Conservation (phyloP, 2,329 filamentous ascomycete genomes). For the Fusarium neocosmosporiellum region DNA sequence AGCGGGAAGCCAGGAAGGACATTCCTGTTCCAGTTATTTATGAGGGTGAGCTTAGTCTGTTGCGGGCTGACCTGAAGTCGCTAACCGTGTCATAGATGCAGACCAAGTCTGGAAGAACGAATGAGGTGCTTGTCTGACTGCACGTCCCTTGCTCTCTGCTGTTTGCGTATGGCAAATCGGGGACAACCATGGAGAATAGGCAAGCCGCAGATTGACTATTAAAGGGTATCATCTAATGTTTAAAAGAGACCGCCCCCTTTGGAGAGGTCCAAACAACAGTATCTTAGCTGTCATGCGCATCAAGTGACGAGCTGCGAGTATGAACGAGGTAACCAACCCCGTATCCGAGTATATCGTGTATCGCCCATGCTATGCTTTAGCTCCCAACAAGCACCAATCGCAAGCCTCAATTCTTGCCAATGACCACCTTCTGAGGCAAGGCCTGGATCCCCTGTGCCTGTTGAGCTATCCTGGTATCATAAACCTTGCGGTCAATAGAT, state of each 20-base stretch:
- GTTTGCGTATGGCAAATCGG: not conserved
- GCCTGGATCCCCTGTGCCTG: constrained; percentile 53
- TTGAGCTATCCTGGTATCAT: constrained; percentile 61
- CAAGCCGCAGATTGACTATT: not conserved
- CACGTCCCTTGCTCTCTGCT: not conserved
- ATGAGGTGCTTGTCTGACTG: not conserved
- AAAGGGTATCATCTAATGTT: constrained; percentile 30
- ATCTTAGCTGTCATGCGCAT: not conserved
- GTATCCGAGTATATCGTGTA: not conserved
- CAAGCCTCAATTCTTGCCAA: constrained; percentile 46
- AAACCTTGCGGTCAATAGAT: constrained; percentile 62
- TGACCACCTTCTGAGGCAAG: constrained; percentile 51
- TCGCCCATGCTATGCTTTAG: not conserved
- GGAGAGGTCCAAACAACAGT: not conserved
- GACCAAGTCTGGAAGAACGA: constrained; percentile 39
- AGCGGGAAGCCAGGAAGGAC: constrained; percentile 56
- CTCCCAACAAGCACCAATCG: not conserved
- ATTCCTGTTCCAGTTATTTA: constrained; percentile 57
- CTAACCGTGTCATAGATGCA: constrained; percentile 33
- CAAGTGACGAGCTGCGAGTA: not conserved
- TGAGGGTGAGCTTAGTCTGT: constrained; percentile 44
- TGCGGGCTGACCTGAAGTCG: not conserved
- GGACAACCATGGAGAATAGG: not conserved
- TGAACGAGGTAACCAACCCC: not conserved
- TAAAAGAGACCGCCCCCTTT: not conserved